Evolutionary conservation across 1,284 basidiomycete species (phyloP), one percentile per base, ranked within the genome.

Genomic region (Fomitopsis palustris): DNA sequence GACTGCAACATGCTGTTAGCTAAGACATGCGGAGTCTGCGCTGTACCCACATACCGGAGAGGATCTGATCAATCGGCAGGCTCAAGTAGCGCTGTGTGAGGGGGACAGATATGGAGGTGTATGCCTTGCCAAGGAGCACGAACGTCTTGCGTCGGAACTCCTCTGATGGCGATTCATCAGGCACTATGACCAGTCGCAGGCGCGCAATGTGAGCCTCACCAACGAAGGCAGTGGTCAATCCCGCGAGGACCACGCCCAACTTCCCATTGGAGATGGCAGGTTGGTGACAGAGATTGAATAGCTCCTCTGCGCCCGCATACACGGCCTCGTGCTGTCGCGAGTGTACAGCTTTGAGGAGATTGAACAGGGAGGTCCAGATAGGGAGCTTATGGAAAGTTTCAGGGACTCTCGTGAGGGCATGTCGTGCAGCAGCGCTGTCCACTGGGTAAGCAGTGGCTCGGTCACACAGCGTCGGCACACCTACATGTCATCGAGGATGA

Each of bases 401-500:
- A 4, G 86, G 82, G 12, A 89, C 70, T 55, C 85, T 80, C 27
- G 70, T 72, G 49, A 89, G 67, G 5, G 79, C 83, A 67, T 77
- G 78, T 19, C 79, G 79, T 29, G 86, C 87, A 47, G 82, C 78
- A 31, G 83, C 74, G n/a, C 87, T 89, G 61, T 35, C 6, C 35
- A 29, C 3, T 35, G 17, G 5, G 5, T 17, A 29, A 47, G 54
- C 29, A 53, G 56, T 39, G 49, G 43, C 38, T 31, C 23, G 17
- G 45, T 8, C 17, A n/a, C 19, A 35, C 21, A 21, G 45, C 27
- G 21, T 33, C 38, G 33, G 35, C 33, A 19, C 14, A 74, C 84
- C 65, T 66, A 86, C 87, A 85, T 66, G 57, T 87, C 77, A 63
- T 88, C 81, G 31, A 78, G 57, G 38, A 85, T 83, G 51, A 88